Evolutionary conservation across 2,329 filamentous ascomycete species (phyloP).

Genomic region (Fusarium agapanthi): DNA sequence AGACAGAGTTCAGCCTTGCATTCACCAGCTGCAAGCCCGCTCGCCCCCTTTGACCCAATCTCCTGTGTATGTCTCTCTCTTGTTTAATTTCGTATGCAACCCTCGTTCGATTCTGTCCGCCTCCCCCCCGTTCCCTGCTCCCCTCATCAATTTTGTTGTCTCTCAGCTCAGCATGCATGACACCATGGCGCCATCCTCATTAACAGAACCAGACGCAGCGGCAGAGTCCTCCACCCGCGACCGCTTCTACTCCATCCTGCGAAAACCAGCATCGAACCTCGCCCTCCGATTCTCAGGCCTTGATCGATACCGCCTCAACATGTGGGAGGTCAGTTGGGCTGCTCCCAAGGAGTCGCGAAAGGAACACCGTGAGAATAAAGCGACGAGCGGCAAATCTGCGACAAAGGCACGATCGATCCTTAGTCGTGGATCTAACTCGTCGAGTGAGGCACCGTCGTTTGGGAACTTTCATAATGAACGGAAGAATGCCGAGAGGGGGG

Average conservation of each 20-base stretch:
- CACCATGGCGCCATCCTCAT: slow-evolving; percentile 4
- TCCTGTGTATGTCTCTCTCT: neutral
- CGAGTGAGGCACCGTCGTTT: neutral
- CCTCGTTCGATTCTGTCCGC: neutral
- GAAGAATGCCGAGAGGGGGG: neutral
- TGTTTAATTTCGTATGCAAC: neutral
- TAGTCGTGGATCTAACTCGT: slow-evolving; percentile 14
- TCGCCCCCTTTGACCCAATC: neutral
- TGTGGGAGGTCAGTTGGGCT: slow-evolving; percentile 36
- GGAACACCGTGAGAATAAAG: slow-evolving; percentile 32
- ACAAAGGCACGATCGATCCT: slow-evolving; percentile 13
- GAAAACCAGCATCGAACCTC: slow-evolving; percentile 17
- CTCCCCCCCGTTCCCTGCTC: neutral
- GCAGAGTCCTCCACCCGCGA: neutral
- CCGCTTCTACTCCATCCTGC: slow-evolving; percentile 8
- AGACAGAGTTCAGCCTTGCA: slow-evolving; percentile 29
- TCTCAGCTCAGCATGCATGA: neutral
- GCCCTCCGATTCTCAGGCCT: slow-evolving; percentile 2
- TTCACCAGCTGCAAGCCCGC: slow-evolving; percentile 12
- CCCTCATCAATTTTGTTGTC: neutral
- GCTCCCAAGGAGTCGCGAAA: slow-evolving; percentile 25
- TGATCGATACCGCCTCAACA: slow-evolving; percentile 15
- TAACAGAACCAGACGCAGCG: neutral
- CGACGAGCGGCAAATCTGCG: neutral
- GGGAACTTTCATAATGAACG: neutral